A percentile compares a stretch with the other conserved stretches of the same genome.
phyloP scores from a whole-genome alignment of 139 green algal genomes.

The Micromonas pusilla region DNA sequence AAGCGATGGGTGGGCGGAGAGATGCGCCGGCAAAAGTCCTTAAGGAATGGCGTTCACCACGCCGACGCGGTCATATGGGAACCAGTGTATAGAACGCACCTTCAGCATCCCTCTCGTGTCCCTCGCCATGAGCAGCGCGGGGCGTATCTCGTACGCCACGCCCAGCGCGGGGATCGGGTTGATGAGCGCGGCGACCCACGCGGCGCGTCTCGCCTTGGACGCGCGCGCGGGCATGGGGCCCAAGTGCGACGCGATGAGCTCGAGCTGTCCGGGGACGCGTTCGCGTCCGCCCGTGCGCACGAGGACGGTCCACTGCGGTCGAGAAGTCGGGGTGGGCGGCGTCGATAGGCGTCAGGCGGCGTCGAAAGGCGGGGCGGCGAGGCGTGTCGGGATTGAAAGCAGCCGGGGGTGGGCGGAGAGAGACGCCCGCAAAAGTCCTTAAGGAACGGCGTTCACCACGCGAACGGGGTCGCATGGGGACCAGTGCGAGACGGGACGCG shows the following conservation, averaged over 20 bases:
- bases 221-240: neutral
- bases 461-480: too few relatives aligned
- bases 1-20: too few relatives aligned
- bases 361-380: neutral
- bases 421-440: too few relatives aligned
- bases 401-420: too few relatives aligned
- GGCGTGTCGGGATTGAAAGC: neutral
- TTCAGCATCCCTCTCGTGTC: constrained; percentile 7
- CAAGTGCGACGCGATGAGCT: constrained; percentile 9
- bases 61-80: too few relatives aligned
- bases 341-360: neutral
- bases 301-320: neutral
- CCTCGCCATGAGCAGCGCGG: constrained; percentile 2
- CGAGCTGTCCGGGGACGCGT: neutral
- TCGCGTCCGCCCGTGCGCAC: neutral
- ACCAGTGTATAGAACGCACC: too few relatives aligned
- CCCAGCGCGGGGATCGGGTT: constrained; percentile 18
- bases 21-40: too few relatives aligned
- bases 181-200: constrained; percentile 1
- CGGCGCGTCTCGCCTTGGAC: neutral
- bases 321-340: neutral
- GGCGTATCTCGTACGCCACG: constrained; percentile 14
- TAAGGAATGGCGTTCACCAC: too few relatives aligned
- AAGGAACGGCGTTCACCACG: too few relatives aligned
- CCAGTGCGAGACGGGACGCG: too few relatives aligned